Base-by-base conservation (phyloP, 2,329 filamentous ascomycete genomes). In the Colletotrichum acutatum region DNA sequence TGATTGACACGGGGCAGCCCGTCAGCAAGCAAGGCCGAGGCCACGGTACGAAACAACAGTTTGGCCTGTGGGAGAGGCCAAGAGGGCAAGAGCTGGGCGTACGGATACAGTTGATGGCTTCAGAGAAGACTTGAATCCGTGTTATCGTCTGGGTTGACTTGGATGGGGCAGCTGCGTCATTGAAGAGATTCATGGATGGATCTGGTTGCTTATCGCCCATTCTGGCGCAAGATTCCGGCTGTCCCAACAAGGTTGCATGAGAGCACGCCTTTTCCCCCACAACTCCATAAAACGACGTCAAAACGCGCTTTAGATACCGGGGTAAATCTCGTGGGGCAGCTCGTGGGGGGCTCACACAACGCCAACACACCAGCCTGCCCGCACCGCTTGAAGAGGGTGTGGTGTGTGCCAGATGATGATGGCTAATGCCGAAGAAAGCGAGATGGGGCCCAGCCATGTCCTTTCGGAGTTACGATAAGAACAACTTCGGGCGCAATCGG, bases 221-320 rank as follows among this genome's bases (percentile, higher is more conserved):
- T 59, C 34, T 66, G 65, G 60, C 49, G 49, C 69, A 63, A 63
- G 56, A 30, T 62, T 66, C 57, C 52, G 32, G 61, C 26, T 68
- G 57, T 69, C 30, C 69, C 49, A 71, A 74, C 66, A 63, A 74
- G 70, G 72, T 74, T 70, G 70, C 61, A 71, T 74, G 61, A 66
- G 63, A 42, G 65, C 70, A 69, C 61, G 57, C 53, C 32, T 58
- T 72, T 58, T 42, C 57, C 72, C 66, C 72, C 69, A 73, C 69
- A 74, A 74, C 70, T 62, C 72, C 72, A 73, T 74, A 74, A 74
- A 74, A 74, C 70, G 60, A 73, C 66, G 71, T 72, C 62, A 71
- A 74, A 72, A 62, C 71, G 68, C 61, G 32, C 67, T 57, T 52
- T 42, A 46, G 60, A 65, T 64, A 46, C 70, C 61, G 70, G 70